Percentiles rank a stretch among this genome's conserved stretches.
phyloP scores from a whole-genome alignment of 306 rosid genomes.

The Gleditsia sinensis region DNA sequence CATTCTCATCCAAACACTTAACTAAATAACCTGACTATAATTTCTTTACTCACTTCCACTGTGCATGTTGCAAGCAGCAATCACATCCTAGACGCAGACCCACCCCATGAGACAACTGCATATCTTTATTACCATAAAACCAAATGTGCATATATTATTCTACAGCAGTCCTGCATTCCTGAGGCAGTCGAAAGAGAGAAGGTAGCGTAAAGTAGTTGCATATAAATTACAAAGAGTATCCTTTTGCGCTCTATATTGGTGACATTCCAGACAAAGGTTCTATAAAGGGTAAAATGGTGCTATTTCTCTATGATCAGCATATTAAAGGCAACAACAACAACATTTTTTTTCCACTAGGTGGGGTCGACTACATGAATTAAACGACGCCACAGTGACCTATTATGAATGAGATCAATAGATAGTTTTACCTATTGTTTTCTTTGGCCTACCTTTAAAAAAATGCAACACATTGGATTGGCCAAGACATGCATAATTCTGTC shows the following conservation, averaged over 20 bases:
- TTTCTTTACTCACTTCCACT: slow-evolving; percentile 18
- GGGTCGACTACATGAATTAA: too few species aligned
- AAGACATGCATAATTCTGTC: slow-evolving; percentile 16
- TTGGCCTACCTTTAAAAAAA: too few species aligned
- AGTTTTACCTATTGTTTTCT: too few species aligned
- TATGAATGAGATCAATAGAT: too few species aligned
- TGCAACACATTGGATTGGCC: slow-evolving; percentile 8
- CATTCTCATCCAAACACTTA: slow-evolving; percentile 22
- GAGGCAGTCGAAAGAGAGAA: background rate
- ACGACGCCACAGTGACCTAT: too few species aligned
- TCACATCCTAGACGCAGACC: slow-evolving; percentile 29
- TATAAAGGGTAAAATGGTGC: background rate
- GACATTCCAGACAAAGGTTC: background rate
- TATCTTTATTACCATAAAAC: slow-evolving; percentile 25
- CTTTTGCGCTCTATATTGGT: background rate
- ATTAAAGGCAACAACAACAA: too few species aligned
- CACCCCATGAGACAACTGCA: background rate
- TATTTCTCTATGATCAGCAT: slow-evolving; percentile 14
- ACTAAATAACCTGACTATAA: slow-evolving; percentile 4
- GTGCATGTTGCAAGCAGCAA: slow-evolving; percentile 19
- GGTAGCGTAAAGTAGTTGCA: slow-evolving; percentile 18
- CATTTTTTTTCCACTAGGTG: too few species aligned
- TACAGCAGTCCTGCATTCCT: slow-evolving; percentile 7
- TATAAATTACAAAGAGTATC: background rate
- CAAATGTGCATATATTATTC: slow-evolving; percentile 1